phyloP scores from a whole-genome alignment of 768 basidiomycete species.

The Tulasnella sp. region DNA sequence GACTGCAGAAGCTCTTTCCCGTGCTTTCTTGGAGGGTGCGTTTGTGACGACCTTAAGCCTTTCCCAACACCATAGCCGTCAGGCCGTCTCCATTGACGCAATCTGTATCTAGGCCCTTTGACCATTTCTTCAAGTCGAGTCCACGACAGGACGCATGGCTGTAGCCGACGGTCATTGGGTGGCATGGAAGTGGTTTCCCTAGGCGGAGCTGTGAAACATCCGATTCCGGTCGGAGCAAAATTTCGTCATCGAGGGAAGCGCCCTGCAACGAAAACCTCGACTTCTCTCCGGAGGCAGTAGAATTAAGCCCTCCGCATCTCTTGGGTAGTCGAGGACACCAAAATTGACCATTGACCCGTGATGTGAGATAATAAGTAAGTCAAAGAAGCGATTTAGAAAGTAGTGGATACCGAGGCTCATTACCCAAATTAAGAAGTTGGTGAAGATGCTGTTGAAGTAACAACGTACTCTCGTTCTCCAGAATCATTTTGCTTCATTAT shows the following conservation, averaged over 20 bases:
- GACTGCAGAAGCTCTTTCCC: not conserved
- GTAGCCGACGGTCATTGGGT: constrained; percentile 70
- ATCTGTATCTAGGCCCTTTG: constrained; percentile 77
- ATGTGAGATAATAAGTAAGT: too few relatives aligned
- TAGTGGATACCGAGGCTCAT: too few relatives aligned
- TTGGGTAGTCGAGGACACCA: too few relatives aligned
- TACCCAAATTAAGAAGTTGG: too few relatives aligned
- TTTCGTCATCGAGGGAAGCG: too few relatives aligned
- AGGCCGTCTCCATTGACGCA: constrained; percentile 36
- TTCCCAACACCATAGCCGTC: constrained; percentile 11
- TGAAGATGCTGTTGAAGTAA: too few relatives aligned
- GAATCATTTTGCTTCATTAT: too few relatives aligned
- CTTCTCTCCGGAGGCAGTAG: not conserved
- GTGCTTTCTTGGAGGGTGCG: not conserved
- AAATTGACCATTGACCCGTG: too few relatives aligned
- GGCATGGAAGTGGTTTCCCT: constrained; percentile 44
- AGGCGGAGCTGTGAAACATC: not conserved
- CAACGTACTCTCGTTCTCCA: too few relatives aligned
- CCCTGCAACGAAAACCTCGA: not conserved
- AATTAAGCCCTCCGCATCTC: constrained; percentile 46
- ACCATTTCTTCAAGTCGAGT: constrained; percentile 75
- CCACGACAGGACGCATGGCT: constrained; percentile 78
- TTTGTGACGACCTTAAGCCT: constrained; percentile 9
- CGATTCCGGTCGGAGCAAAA: not conserved
- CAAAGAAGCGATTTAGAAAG: too few relatives aligned